Evolutionary conservation across 2,329 filamentous ascomycete genomes (phyloP), one percentile per base, ranked within the genome.

Genomic region (Colletotrichum gloeosporioides): DNA sequence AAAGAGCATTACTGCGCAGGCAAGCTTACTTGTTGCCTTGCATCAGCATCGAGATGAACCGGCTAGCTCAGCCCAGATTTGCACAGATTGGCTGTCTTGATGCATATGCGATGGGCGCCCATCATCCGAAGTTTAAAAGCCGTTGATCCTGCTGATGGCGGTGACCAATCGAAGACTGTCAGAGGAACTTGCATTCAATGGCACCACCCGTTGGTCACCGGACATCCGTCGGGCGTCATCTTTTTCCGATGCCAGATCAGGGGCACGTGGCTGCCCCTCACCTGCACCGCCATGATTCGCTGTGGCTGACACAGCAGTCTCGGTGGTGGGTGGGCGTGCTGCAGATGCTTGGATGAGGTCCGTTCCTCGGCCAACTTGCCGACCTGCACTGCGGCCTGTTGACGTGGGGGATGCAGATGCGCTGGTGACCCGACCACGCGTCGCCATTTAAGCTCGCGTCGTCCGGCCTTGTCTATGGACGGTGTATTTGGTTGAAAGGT

Each of bases 361-460:
- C 74, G 74, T 77, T 77, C 61, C 74, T 75, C 74, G 59, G 74
- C 71, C 74, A 77, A 77, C 74, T 55, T 39, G n/a, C 31, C 53
- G 57, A 15, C 49, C 29, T 62, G 34, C 31, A 59, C 74, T 53
- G 31, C 70, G 59, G 57, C 70, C 71, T 39, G 39, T 70, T 39
- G 68, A 72, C 73, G 44, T 66, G 32, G 34, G 39, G n/a, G 31
- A 57, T 74, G 61, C 49, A 57, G 34, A 66, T 70, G 59, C 49
- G 65, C 71, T 49, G 39, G 71, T 39, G 59, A 76, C 71, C 66
- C 61, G 65, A 76, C 71, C 65, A 75, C 65, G 74, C 71, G 65
- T 70, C 71, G 36, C 31, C 71, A 67, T 77, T 66, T 75, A 77
- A 77, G 18, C 12, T 25, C 49, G 65, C 27, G 71, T 63, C 22